phyloP scores from a whole-genome alignment of 495 filamentous ascomycete species.

The Neurospora cerealis region DNA sequence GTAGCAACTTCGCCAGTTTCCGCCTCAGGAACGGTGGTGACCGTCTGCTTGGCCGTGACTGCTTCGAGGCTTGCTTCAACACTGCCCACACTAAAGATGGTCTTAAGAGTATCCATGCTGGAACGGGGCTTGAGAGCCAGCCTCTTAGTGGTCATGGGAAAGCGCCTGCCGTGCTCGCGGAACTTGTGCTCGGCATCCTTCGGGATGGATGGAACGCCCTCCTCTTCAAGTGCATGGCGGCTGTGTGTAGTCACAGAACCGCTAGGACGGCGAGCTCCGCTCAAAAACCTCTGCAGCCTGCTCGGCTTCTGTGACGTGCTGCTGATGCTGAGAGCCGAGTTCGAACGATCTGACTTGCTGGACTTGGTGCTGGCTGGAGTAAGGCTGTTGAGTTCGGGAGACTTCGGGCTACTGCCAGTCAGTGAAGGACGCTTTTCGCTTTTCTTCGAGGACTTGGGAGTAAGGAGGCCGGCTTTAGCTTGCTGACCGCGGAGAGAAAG shows the following conservation, averaged over 20 bases:
- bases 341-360: slow-evolving; percentile 16
- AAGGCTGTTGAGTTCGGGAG: slow-evolving; percentile 10
- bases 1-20: slow-evolving; percentile 2
- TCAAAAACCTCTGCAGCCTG: slow-evolving; percentile 31
- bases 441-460: not conserved
- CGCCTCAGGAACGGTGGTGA: slow-evolving; percentile 2
- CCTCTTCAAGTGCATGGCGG: slow-evolving; percentile 22
- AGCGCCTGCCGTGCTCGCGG: slow-evolving; percentile 19
- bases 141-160: slow-evolving; percentile 22
- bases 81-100: slow-evolving; percentile 32
- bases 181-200: slow-evolving; percentile 25
- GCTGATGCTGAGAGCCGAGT: slow-evolving; percentile 23
- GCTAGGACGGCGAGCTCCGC: slow-evolving; percentile 18
- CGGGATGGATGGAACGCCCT: slow-evolving; percentile 22
- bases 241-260: slow-evolving; percentile 17
- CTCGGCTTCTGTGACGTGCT: slow-evolving; percentile 25
- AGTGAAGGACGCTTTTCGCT: not conserved
- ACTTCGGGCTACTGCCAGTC: slow-evolving; percentile 4
- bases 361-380: slow-evolving; percentile 20
- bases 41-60: slow-evolving; percentile 7
- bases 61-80: slow-evolving; percentile 21
- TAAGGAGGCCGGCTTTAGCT: not conserved
- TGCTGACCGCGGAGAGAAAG: not conserved
- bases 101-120: slow-evolving; percentile 31
- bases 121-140: slow-evolving; percentile 23